Base-by-base conservation (phyloP, 805 yeast species). In the Kazachstania psychrophila region DNA sequence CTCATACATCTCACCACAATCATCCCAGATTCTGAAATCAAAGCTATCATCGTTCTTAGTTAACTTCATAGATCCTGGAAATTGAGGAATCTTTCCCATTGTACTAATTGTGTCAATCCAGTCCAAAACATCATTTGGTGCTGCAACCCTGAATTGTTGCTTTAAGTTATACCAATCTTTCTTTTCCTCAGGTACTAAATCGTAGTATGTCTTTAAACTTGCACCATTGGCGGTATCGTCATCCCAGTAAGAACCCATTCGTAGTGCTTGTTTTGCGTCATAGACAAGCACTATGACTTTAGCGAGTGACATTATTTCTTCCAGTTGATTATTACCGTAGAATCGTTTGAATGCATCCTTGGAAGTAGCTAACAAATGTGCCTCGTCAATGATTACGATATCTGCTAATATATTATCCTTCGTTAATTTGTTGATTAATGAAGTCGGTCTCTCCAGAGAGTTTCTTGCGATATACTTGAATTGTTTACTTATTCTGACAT, bases 171-270 rank as follows among this genome's bases (percentile, higher is more conserved):
- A 55, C 60, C 60, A 55, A 20, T 47, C 40, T 32, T 34, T 54
- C 14, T 38, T 48, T 9, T 35, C 42, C 4, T 39, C 18, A 12
- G 51, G 47, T 7, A 54, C 22, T 23, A 33, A 23, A 9, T 52
- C 42, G 36, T 52, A 54, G 27, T 39, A 54, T 1, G 33, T 15
- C 16, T 40, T 32, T 15, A 67, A 43, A 15, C 60, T 57, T 6
- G 69, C 62, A 20, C 72, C 73, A 43, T 65, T 57, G 6, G 48
- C 42, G 8, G 51, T 43, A 20, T 42, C 36, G 25, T 58, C 54
- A 26, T 47, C 58, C 72, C 72, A 68, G 38, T 61, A 68, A 2
- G 68, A 68, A 1, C 69, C 70, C 66, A 66, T 66, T 44, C 73
- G 51, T 12, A 68, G 42, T 3, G 70, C 61, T 43, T 68, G 73